Evolutionary conservation across 352 stramenopile genomes (phyloP).

Genomic region (Blastocystis sp.): DNA sequence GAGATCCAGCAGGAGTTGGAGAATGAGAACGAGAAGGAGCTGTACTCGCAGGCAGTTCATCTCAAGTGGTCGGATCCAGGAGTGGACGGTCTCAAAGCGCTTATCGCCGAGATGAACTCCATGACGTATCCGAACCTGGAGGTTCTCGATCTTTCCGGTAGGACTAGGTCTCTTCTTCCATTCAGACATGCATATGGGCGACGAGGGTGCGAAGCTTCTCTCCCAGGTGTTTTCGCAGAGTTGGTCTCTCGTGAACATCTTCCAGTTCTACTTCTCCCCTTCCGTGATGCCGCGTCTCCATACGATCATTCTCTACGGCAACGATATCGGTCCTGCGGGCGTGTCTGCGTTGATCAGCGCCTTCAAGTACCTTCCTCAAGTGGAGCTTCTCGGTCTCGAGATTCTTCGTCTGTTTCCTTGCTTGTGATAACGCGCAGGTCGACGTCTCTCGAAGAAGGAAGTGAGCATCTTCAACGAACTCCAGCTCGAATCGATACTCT

Average conservation of each 20-base stretch:
- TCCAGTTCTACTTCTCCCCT: slow-evolving; percentile 50
- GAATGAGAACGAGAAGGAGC: slow-evolving; percentile 7
- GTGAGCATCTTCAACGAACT: slow-evolving; percentile 8
- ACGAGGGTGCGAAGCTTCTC: neutral
- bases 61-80: slow-evolving; percentile 34
- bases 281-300: slow-evolving; percentile 11
- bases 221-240: slow-evolving; percentile 16
- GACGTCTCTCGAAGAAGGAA: neutral
- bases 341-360: neutral
- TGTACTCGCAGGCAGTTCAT: neutral
- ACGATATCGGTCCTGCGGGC: slow-evolving; percentile 1
- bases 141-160: slow-evolving; percentile 34
- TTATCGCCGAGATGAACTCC: neutral
- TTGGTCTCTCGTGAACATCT: slow-evolving; percentile 46
- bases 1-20: slow-evolving; percentile 1
- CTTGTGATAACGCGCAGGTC: neutral
- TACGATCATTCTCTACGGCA: slow-evolving; percentile 32
- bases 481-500: neutral
- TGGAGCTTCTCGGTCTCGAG: slow-evolving; percentile 41
- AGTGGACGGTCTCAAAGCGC: neutral
- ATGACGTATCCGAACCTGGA: slow-evolving; percentile 34
- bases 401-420: neutral
- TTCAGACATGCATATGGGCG: slow-evolving; percentile 29
- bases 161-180: neutral
- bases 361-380: slow-evolving; percentile 26